Conservation (phyloP, 441 rosid species). For the Euphorbia celastroides region DNA sequence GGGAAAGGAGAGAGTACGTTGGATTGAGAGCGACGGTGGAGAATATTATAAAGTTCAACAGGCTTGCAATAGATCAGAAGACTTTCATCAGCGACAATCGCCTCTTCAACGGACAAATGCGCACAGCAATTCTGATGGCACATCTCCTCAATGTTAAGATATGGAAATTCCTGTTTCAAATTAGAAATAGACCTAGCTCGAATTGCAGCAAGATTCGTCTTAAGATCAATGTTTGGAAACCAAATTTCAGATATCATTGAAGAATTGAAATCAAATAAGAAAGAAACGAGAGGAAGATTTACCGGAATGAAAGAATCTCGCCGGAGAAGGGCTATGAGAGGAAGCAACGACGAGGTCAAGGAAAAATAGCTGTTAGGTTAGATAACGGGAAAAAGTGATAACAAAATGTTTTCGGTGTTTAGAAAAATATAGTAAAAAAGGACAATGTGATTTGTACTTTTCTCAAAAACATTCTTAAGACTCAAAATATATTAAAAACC, state of each 20-base stretch:
- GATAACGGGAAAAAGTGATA: conserved; percentile 1
- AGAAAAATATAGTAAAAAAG: no score
- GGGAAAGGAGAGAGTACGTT: conserved; percentile 38
- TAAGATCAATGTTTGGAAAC: neutral
- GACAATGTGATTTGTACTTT: no score
- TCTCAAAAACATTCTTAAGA: no score
- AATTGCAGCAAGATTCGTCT: neutral
- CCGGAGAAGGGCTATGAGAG: neutral
- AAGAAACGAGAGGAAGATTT: neutral
- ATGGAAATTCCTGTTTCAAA: conserved; percentile 10
- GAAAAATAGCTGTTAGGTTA: neutral
- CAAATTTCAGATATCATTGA: neutral
- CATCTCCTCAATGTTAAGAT: conserved; percentile 32
- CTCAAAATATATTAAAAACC: no score
- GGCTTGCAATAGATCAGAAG: conserved; percentile 77
- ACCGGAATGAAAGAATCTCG: neutral
- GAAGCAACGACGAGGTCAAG: conserved; percentile 9
- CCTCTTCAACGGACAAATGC: conserved; percentile 53
- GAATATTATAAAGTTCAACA: conserved; percentile 85
- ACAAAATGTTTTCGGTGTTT: no score
- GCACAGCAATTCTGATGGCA: conserved; percentile 58
- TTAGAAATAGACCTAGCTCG: neutral
- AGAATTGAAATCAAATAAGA: neutral
- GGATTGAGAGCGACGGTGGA: conserved; percentile 65
- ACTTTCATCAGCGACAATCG: conserved; percentile 80